A percentile compares a stretch with the other conserved stretches of the same genome.
These are phyloP conservation scores for Calonectria pteridis DNA, from an alignment of 2,329 filamentous ascomycete genomes.

Conservation along the genomic window DNA sequence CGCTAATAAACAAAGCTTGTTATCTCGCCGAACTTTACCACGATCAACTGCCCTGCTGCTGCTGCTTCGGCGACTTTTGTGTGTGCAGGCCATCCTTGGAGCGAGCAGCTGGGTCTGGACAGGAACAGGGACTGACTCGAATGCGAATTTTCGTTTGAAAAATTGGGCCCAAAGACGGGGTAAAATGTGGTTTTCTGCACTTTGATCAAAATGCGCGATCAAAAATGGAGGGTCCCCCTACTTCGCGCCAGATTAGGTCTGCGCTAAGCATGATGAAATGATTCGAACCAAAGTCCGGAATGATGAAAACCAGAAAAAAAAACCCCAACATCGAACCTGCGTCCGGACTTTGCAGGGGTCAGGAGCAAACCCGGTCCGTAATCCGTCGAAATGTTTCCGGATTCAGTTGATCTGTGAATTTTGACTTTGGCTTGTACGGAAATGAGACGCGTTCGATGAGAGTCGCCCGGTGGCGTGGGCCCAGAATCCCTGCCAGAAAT, in stretches of 20 bases:
- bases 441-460: conserved; percentile 3
- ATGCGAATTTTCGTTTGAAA: not conserved
- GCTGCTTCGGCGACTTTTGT: not conserved
- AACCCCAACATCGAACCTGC: not conserved
- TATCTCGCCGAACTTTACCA: not conserved
- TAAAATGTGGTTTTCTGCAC: not conserved
- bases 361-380: not conserved
- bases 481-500: not conserved
- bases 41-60: not conserved
- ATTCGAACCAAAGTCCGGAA: not conserved
- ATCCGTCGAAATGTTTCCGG: not conserved
- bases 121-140: not conserved
- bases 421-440: conserved; percentile 7
- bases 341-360: not conserved
- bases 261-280: not conserved
- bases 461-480: not conserved
- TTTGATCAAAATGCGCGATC: not conserved
- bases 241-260: no score
- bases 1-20: not conserved
- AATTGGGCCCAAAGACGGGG: not conserved
- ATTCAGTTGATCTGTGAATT: not conserved
- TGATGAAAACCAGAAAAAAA: not conserved
- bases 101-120: not conserved
- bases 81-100: not conserved
- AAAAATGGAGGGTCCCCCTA: not conserved